These are phyloP conservation scores for Tolypocladium album DNA, from an alignment of 2,329 filamentous ascomycete species.

Conservation along the genomic window DNA sequence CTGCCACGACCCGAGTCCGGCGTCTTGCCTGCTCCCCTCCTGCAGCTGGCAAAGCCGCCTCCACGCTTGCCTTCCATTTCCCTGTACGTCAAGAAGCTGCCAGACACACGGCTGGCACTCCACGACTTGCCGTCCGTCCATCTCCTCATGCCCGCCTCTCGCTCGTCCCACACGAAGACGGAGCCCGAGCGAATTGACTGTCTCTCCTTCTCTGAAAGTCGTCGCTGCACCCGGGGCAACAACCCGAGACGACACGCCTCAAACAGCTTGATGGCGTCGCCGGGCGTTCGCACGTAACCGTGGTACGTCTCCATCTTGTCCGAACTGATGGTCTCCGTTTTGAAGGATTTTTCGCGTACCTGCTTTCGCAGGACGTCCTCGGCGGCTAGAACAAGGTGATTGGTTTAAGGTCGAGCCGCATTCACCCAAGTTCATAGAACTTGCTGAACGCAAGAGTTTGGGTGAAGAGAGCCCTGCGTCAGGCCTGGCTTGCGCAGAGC, in stretches of 20 bases:
- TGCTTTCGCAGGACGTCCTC: conserved; percentile 9
- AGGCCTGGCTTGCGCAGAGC: neutral
- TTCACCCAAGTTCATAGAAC: neutral
- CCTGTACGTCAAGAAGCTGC: conserved; percentile 92
- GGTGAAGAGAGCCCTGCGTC: neutral
- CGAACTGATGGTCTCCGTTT: conserved; percentile 8
- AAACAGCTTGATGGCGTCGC: conserved; percentile 96
- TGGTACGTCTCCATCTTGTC: conserved; percentile 87
- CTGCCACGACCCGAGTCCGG: conserved; percentile 73
- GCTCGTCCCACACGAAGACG: conserved; percentile 99
- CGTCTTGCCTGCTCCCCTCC: conserved; percentile 58
- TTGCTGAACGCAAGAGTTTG: neutral
- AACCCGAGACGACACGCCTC: conserved; percentile 88
- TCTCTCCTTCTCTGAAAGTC: conserved; percentile 91
- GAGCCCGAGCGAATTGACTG: conserved; percentile 94
- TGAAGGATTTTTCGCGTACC: conserved; percentile 7
- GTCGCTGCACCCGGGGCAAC: conserved; percentile 81
- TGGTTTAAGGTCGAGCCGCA: neutral
- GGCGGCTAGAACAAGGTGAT: neutral
- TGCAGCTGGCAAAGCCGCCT: conserved; percentile 54
- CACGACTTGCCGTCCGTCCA: conserved; percentile 99
- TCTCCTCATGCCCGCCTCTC: conserved; percentile 93
- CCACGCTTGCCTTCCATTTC: conserved; percentile 99
- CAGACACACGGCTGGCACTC: conserved; percentile 94
- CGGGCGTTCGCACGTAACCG: conserved; percentile 89